phyloP scores from a whole-genome alignment of 2,329 filamentous ascomycete genomes.

The Aspergillaceae sp. region DNA sequence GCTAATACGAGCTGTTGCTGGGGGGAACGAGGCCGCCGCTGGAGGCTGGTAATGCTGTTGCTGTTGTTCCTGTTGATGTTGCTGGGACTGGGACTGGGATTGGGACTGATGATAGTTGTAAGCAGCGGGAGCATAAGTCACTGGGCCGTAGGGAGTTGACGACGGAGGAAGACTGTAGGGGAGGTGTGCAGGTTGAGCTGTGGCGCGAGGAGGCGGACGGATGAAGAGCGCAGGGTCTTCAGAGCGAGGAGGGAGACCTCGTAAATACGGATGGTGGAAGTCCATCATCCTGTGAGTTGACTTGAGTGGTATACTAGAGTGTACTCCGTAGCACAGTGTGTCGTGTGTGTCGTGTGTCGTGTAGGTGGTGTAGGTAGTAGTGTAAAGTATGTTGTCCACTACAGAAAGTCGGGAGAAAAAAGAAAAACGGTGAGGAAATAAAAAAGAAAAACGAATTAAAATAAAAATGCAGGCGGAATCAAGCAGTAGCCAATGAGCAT shows the following conservation, averaged over 20 bases:
- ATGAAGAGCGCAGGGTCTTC: conserved; percentile 23
- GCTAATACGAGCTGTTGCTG: conserved; percentile 1
- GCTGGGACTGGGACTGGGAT: too few relatives aligned
- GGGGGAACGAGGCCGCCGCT: neutral
- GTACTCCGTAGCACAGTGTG: neutral
- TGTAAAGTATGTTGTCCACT: too few relatives aligned
- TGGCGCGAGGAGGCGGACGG: conserved; percentile 1
- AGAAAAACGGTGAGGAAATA: neutral
- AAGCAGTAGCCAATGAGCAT: neutral
- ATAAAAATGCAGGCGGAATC: conserved; percentile 5
- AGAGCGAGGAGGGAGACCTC: conserved; percentile 17
- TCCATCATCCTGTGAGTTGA: conserved; percentile 15
- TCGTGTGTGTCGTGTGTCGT: neutral
- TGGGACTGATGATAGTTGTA: too few relatives aligned
- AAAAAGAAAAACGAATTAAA: conserved; percentile 7
- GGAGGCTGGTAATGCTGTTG: too few relatives aligned
- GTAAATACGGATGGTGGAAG: conserved; percentile 14
- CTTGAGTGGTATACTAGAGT: neutral
- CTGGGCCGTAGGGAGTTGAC: conserved; percentile 5
- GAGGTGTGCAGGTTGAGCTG: conserved; percentile 4
- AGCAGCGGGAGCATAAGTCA: too few relatives aligned
- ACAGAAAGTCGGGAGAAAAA: neutral
- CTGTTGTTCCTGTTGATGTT: too few relatives aligned
- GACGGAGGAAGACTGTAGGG: conserved; percentile 14
- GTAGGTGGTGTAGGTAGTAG: neutral